Base-by-base conservation (phyloP, 805 yeast species). In the Torulaspora franciscae region DNA sequence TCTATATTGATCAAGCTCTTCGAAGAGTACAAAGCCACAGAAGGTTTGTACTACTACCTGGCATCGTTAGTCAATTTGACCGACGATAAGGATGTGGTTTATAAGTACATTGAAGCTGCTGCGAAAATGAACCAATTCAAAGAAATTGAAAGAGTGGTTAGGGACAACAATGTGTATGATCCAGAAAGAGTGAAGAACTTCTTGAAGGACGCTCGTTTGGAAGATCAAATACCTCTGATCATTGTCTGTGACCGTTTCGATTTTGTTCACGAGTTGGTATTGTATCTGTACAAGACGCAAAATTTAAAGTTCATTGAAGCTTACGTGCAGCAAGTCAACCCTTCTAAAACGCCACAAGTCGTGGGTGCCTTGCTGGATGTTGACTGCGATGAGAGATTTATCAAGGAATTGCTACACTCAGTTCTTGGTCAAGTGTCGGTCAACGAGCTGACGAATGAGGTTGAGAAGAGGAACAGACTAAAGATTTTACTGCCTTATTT, bases 101-200 rank as follows among this genome's bases (percentile, higher is more conserved):
- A 87, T 75, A 93, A 95, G 71, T 93, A 91, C 70, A 89, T 93
- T 57, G 95, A 89, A 68, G 80, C 95, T 48, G 97, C 98, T 51
- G 86, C 96, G 32, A 81, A 79, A 61, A 75, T 88, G 64, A 90
- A 90, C 49, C 98, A 93, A 72, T 75, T 76, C 65, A 85, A 85
- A 61, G 99, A 93, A 71, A 88, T 93, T 61, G 99, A 93, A 73
- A 81, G 99, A 67, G 80, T 93, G 50, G 96, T 89, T 42, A 83
- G 93, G 67, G 96, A 89, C 64, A 93, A 93, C 74, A 85, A 80
- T 55, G 91, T 88, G 47, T 93, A 91, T 69, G 91, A 89, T 64
- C 95, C 98, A 48, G 99, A 93, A 67, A 90, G 90, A 70, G 98
- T 93, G 48, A 93, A 93, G 75, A 93, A 93, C 72, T 95, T 86